These are phyloP conservation scores for Crucibulum laeve DNA, from an alignment of 768 basidiomycete species.

Conservation along the genomic window DNA sequence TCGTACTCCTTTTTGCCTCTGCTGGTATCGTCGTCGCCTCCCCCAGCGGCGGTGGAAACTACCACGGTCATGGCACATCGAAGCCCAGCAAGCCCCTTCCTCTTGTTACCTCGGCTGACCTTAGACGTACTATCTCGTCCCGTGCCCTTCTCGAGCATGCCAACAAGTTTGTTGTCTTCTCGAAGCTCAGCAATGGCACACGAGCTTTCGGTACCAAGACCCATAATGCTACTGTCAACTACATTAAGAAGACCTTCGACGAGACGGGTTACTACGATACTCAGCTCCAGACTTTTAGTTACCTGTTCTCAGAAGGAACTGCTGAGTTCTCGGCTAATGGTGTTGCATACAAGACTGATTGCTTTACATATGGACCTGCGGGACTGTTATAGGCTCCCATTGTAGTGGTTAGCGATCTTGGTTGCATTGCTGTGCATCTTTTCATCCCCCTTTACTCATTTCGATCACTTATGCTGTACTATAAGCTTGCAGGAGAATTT, in stretches of 20 bases:
- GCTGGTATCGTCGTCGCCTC: too few species aligned
- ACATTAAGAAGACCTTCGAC: slow-evolving; percentile 22
- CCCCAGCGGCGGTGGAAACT: not conserved
- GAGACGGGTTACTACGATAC: slow-evolving; percentile 22
- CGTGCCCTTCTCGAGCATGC: slow-evolving; percentile 21
- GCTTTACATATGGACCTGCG: slow-evolving; percentile 18
- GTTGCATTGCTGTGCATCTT: slow-evolving; percentile 17
- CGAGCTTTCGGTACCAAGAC: slow-evolving; percentile 23
- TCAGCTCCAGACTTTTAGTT: slow-evolving; percentile 21
- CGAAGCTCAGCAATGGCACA: slow-evolving; percentile 18
- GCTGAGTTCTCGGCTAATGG: slow-evolving; percentile 14
- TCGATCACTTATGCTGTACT: not conserved
- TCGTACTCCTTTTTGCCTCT: too few species aligned
- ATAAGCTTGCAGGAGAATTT: slow-evolving; percentile 15
- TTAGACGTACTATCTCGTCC: slow-evolving; percentile 6
- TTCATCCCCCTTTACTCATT: not conserved
- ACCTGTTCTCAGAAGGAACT: slow-evolving; percentile 19
- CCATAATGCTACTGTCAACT: slow-evolving; percentile 23
- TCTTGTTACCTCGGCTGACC: not conserved
- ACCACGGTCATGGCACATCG: too few species aligned
- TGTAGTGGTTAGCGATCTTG: slow-evolving; percentile 17
- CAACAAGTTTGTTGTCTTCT: slow-evolving; percentile 20
- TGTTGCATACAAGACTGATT: slow-evolving; percentile 9
- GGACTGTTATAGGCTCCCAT: slow-evolving; percentile 20
- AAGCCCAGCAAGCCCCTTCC: not conserved